Evolutionary conservation across 2,329 filamentous ascomycete species (phyloP).

Genomic region (Fusarium papillatum): DNA sequence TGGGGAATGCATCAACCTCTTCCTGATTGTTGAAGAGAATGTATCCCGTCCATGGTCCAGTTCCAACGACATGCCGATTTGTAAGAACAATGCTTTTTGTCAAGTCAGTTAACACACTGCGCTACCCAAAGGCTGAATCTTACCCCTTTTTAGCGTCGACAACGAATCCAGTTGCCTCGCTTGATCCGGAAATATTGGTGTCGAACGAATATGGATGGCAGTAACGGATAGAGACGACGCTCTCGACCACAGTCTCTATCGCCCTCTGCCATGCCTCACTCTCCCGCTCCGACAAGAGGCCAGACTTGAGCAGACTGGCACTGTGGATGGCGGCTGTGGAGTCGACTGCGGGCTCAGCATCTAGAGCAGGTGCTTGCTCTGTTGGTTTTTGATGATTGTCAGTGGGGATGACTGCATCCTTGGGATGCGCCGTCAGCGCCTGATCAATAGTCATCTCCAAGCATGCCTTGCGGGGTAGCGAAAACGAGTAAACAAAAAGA

Average conservation of each 20-base stretch:
- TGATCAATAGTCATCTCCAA: not conserved
- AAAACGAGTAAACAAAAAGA: not conserved
- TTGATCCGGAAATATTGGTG: slow-evolving; percentile 92
- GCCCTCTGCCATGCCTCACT: slow-evolving; percentile 82
- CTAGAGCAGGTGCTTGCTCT: not conserved
- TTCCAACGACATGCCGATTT: slow-evolving; percentile 93
- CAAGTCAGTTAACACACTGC: not conserved
- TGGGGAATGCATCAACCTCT: slow-evolving; percentile 92
- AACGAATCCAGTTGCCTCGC: slow-evolving; percentile 84
- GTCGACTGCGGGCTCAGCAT: not conserved
- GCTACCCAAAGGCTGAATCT: not conserved
- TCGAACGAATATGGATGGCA: slow-evolving; percentile 98
- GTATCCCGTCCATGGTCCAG: slow-evolving; percentile 97
- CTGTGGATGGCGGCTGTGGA: not conserved
- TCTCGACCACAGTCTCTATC: slow-evolving; percentile 92
- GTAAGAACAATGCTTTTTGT: slow-evolving; percentile 67
- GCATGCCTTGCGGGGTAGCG: not conserved
- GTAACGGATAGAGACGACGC: slow-evolving; percentile 98
- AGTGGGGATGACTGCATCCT: not conserved
- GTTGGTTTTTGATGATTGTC: not conserved
- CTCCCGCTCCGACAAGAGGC: slow-evolving; percentile 28
- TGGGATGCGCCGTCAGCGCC: not conserved
- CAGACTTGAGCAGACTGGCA: not conserved
- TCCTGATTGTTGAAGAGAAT: slow-evolving; percentile 99
- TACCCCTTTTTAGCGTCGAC: slow-evolving; percentile 26